These are phyloP conservation scores for Poterioochromonas sp. DNA, from an alignment of 352 stramenopile species.

Conservation along the genomic window DNA sequence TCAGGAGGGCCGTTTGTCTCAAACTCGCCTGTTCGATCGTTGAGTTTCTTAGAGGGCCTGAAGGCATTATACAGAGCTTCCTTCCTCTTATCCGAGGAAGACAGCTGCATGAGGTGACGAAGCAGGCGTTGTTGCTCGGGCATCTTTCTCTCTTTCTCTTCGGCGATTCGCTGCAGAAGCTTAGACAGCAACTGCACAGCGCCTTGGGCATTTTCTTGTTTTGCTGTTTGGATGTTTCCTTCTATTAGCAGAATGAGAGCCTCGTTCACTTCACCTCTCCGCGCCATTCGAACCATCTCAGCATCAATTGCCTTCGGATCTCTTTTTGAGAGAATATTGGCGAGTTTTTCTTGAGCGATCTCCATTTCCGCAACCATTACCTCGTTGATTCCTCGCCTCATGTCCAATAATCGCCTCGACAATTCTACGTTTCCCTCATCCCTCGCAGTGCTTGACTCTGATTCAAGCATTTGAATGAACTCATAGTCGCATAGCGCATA, in stretches of 20 bases:
- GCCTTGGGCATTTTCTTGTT: background rate
- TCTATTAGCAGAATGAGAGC: background rate
- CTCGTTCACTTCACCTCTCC: background rate
- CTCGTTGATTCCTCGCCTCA: background rate
- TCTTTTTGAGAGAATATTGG: background rate
- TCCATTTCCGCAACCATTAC: background rate
- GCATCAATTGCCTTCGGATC: background rate
- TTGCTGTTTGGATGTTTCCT: background rate
- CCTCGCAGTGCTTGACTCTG: background rate
- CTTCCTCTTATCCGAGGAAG: background rate
- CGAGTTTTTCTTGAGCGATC: background rate
- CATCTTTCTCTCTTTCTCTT: background rate
- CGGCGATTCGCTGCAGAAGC: background rate
- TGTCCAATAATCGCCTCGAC: background rate
- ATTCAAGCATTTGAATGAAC: background rate
- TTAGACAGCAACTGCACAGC: background rate
- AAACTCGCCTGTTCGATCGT: background rate
- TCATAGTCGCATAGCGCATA: background rate
- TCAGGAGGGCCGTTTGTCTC: background rate
- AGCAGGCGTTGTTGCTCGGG: background rate
- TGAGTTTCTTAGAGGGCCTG: background rate
- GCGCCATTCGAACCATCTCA: background rate
- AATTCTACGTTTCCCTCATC: background rate
- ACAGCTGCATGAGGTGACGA: background rate
- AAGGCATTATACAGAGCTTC: background rate